Evolutionary conservation across 768 basidiomycete species (phyloP).

Genomic region (Tephrocybe sp.): DNA sequence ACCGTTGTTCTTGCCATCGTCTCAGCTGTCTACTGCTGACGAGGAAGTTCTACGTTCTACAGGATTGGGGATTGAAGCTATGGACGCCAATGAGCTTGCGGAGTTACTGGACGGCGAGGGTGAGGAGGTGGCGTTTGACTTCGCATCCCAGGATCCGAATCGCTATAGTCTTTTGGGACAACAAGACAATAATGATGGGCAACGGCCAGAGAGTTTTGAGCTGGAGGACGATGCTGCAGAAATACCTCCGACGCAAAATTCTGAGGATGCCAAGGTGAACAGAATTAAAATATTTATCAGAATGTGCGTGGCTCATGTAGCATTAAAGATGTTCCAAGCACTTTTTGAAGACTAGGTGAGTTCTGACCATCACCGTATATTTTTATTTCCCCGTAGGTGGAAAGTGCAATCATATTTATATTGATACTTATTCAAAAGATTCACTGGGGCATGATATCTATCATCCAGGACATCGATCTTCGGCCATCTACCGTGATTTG

Average conservation of each 20-base stretch:
- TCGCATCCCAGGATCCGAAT: conserved; percentile 26
- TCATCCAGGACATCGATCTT: conserved; percentile 26
- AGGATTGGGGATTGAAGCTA: conserved; percentile 67
- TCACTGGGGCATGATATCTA: conserved; percentile 18
- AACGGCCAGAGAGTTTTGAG: conserved; percentile 30
- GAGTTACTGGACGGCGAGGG: conserved; percentile 62
- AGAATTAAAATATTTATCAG: neutral
- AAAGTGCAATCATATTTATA: too few relatives aligned
- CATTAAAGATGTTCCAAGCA: conserved; percentile 42
- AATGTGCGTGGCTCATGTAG: neutral
- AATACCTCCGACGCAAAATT: conserved; percentile 41
- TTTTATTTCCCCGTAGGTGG: too few relatives aligned
- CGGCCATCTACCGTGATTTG: conserved; percentile 30
- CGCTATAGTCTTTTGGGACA: conserved; percentile 9
- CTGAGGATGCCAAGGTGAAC: conserved; percentile 33
- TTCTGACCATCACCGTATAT: too few relatives aligned
- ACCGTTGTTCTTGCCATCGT: conserved; percentile 49
- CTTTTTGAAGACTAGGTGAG: conserved; percentile 48
- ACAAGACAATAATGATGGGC: conserved; percentile 20
- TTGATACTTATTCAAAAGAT: too few relatives aligned
- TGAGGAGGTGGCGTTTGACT: conserved; percentile 49
- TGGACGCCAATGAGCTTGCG: conserved; percentile 61
- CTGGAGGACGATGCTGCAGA: conserved; percentile 34
- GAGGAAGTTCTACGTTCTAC: conserved; percentile 54
- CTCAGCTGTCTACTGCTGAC: conserved; percentile 61